Conservation (phyloP, 1,284 basidiomycete species). For the Rhizoctonia solani region DNA sequence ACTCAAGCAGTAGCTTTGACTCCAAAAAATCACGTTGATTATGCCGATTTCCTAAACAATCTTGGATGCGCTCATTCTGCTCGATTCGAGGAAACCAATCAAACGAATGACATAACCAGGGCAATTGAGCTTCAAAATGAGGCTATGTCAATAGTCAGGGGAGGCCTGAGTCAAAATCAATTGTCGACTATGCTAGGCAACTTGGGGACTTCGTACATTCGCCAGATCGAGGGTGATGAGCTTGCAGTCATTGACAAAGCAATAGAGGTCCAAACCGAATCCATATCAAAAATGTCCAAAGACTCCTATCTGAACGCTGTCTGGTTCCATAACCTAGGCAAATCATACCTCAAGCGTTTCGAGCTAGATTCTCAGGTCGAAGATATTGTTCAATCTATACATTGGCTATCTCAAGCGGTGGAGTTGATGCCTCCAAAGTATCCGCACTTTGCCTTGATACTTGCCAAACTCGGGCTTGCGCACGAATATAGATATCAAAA, state of each 20-base stretch:
- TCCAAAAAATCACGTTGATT: neutral
- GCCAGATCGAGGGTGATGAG: neutral
- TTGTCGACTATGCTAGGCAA: neutral
- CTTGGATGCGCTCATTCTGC: neutral
- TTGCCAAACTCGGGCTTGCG: no score
- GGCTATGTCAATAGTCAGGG: neutral
- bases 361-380: neutral
- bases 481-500: no score
- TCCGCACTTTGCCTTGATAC: neutral
- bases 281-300: neutral
- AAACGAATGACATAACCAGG: neutral
- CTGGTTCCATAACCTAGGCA: neutral
- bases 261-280: neutral
- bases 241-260: neutral
- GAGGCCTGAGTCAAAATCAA: neutral
- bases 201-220: neutral
- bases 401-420: neutral
- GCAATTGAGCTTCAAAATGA: neutral
- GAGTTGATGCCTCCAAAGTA: neutral
- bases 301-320: neutral
- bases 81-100: neutral
- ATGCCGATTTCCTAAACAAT: neutral
- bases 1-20: neutral
- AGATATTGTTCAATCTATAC: neutral
- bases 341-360: neutral